These are phyloP conservation scores for Aspergillus sp. DNA, from an alignment of 2,329 filamentous ascomycete genomes.

Conservation along the genomic window DNA sequence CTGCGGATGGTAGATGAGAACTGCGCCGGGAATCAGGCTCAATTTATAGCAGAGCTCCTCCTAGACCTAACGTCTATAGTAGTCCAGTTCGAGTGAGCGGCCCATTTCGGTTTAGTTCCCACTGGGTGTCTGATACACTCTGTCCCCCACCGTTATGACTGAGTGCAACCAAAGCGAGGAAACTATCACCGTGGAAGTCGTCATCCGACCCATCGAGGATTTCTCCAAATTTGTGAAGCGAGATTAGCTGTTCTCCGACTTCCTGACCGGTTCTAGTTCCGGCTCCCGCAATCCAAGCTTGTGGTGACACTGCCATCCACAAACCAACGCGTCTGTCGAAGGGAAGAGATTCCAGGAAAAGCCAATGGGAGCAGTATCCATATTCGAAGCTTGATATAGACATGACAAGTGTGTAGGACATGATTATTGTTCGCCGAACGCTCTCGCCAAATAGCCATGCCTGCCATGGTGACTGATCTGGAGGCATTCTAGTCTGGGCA, in stretches of 20 bases:
- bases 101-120: slow-evolving; percentile 3
- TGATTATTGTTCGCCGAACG: slow-evolving; percentile 2
- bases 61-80: background rate
- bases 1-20: background rate
- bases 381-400: background rate
- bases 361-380: slow-evolving; percentile 5
- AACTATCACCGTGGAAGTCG: background rate
- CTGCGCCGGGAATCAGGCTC: background rate
- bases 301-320: slow-evolving; percentile 4
- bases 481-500: background rate
- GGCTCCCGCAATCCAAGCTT: slow-evolving; percentile 3
- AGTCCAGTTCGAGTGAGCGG: background rate
- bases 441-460: slow-evolving; percentile 6
- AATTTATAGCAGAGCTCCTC: background rate
- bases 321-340: slow-evolving; percentile 2
- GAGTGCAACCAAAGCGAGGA: background rate
- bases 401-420: slow-evolving; percentile 1
- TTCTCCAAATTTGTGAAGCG: slow-evolving; percentile 2
- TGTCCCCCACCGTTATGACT: background rate
- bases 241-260: slow-evolving; percentile 4
- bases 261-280: background rate
- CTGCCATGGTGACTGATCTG: slow-evolving; percentile 1
- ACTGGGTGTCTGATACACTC: background rate
- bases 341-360: slow-evolving; percentile 6
- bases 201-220: background rate